A percentile compares a stretch with the other conserved stretches of the same genome.
Conservation (phyloP, 1,139 yeast genomes). For the Blastobotrys petasosporus region DNA sequence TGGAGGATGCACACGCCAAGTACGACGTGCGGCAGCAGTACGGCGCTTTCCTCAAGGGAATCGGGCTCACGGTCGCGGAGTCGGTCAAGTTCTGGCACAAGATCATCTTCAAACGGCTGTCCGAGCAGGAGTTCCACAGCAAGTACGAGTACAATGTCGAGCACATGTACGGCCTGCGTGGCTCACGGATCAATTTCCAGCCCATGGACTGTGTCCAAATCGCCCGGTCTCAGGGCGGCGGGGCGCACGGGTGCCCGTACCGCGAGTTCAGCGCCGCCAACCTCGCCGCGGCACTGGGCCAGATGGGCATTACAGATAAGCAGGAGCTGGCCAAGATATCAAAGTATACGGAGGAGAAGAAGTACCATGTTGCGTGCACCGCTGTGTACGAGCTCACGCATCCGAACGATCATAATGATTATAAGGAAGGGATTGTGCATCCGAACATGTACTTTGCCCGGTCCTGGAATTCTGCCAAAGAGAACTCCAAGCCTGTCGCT, state of each 20-base stretch:
- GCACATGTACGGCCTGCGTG: conserved; percentile 88
- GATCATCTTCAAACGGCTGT: conserved; percentile 58
- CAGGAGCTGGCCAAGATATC: conserved; percentile 56
- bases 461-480: background rate
- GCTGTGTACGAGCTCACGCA: conserved; percentile 82
- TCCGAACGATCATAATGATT: conserved; percentile 34
- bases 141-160: conserved; percentile 84
- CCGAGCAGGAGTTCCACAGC: conserved; percentile 72
- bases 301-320: conserved; percentile 66
- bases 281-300: conserved; percentile 48
- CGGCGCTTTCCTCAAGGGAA: conserved; percentile 77
- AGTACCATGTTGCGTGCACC: conserved; percentile 80
- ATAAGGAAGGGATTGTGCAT: conserved; percentile 56
- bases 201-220: conserved; percentile 85
- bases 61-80: conserved; percentile 82
- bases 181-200: conserved; percentile 75
- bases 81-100: conserved; percentile 76
- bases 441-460: conserved; percentile 80
- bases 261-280: conserved; percentile 63
- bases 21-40: conserved; percentile 82
- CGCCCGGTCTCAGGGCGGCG: conserved; percentile 64
- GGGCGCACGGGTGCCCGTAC: conserved; percentile 83
- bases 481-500: background rate
- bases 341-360: conserved; percentile 59
- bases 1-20: conserved; percentile 62